Evolutionary conservation across 495 filamentous ascomycete species (phyloP), one percentile per base, ranked within the genome.

Genomic region (Usnea hakonensis): DNA sequence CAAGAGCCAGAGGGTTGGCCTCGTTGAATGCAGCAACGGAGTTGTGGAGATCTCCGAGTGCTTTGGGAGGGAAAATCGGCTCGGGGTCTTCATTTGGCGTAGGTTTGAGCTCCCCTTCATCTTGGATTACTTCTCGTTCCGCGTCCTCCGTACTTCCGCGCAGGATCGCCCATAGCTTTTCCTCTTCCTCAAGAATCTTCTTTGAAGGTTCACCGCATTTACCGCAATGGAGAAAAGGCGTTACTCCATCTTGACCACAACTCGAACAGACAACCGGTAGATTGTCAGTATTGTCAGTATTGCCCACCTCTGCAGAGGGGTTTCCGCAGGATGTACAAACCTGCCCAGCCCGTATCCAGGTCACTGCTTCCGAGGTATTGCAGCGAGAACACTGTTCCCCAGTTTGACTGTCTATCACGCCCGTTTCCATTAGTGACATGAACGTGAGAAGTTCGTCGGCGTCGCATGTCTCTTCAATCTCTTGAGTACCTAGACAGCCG

Each of bases 401-500:
- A 32, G 48, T 52, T 32, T 52, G 5, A 32, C 48, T 52, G 32
- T 61, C 35, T 41, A 23, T 16, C 43, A 41, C 19, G 30, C 26
- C 33, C 54, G 32, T 19, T 40, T 16, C 35, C 2, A 35, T 61
- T 38, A 8, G 16, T 41, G 44, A 41, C 16, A 41, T 61, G 8
- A 52, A 52, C 3, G 28, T 2, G 28, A 52, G 28, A 16, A 52
- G 16, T 19, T 32, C 26, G 28, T 32, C 28, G 9, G 48, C 48
- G 48, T 28, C 48, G 28, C 30, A 52, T 52, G 48, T 32, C 48
- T 52, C 48, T 32, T 32, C 48, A 7, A 32, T 52, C 48, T 52
- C 48, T 64, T 11, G 61, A 64, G 9, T 68, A 37, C 37, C 32
- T 21, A 62, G 26, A 23, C 61, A 44, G 17, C 64, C 65, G 1